Base-by-base conservation (phyloP, 352 stramenopile species). In the Phytophthora brassicae region DNA sequence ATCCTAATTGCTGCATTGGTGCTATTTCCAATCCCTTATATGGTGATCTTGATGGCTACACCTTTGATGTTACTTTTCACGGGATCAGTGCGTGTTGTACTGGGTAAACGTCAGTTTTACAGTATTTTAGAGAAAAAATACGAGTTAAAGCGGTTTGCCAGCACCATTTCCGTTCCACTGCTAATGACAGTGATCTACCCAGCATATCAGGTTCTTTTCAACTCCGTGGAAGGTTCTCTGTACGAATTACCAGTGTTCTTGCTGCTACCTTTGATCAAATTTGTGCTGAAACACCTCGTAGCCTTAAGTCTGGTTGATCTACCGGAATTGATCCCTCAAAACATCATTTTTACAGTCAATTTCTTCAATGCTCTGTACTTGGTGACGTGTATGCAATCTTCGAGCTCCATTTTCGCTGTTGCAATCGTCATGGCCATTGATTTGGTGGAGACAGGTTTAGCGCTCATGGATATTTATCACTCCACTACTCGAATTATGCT, bases 291-390 rank as follows among this genome's bases (percentile, higher is more conserved):
- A 14, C 63, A 72, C 23, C 36, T 68, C 12, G 55, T 72, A 5
- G 26, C 62, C 0, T 38, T 63, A 12, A 60, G 35, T 19, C 22
- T 63, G 14, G 26, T 26, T 3, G 56, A 68, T 19, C 3, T 69
- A 2, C 47, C 43, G 0, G 67, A 75, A 14, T n/a, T 62, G 5
- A 64, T 72, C 14, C 67, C 66, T 0, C 46, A 60, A 3, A 54
- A 64, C 16, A 61, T 68, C 11, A 62, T 75, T 24, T 71, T 74
- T 22, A 68, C 61, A 1, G 52, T 68, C 22, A 46, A 68, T 22
- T 68, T 72, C 26, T 75, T 75, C 62, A 72, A 75, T 26, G 53
- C 67, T 1, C 24, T 72, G 4, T 72, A 71, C 22, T 26, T 75
- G 14, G 62, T 62, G 12, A 64, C 56, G 0, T 56, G 33, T 29